Evolutionary conservation across 2,329 filamentous ascomycete species (phyloP).

Genomic region (Botryosphaeria dothidea): DNA sequence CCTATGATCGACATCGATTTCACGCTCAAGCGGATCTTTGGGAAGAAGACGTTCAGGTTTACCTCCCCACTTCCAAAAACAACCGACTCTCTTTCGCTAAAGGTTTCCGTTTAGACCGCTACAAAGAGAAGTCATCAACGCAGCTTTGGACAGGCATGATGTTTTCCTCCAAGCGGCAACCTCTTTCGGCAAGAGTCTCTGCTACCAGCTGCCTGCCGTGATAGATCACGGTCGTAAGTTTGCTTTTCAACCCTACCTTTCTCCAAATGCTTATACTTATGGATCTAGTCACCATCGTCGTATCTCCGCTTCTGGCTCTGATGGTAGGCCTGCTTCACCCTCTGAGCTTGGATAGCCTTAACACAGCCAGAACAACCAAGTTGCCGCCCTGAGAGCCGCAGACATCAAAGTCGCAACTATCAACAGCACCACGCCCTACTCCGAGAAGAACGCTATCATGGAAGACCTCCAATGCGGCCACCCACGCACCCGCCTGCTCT

Average conservation of each 20-base stretch:
- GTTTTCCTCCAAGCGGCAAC: constrained; percentile 91
- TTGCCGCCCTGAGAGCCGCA: constrained; percentile 72
- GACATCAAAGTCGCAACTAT: constrained; percentile 81
- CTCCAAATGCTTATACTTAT: constrained; percentile 25
- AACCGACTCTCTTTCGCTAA: not conserved
- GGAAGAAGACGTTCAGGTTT: constrained; percentile 72
- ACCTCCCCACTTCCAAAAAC: constrained; percentile 19
- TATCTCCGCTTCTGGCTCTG: constrained; percentile 84
- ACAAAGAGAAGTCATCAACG: constrained; percentile 84
- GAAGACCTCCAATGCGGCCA: constrained; percentile 85
- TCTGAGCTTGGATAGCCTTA: not conserved
- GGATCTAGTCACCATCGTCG: constrained; percentile 75
- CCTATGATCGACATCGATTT: constrained; percentile 65
- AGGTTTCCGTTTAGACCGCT: constrained; percentile 61
- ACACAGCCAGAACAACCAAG: constrained; percentile 76
- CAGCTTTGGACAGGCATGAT: constrained; percentile 80
- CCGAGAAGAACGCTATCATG: constrained; percentile 69
- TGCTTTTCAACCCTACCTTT: not conserved
- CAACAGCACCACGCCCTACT: constrained; percentile 74
- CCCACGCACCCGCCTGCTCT: constrained; percentile 78
- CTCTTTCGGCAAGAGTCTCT: constrained; percentile 89
- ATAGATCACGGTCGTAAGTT: constrained; percentile 79
- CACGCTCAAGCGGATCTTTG: constrained; percentile 71
- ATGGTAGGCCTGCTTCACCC: constrained; percentile 62
- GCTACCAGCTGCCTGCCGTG: constrained; percentile 88